phyloP scores from a whole-genome alignment of 805 yeast species.

The Teunomyces lycoperdinae region DNA sequence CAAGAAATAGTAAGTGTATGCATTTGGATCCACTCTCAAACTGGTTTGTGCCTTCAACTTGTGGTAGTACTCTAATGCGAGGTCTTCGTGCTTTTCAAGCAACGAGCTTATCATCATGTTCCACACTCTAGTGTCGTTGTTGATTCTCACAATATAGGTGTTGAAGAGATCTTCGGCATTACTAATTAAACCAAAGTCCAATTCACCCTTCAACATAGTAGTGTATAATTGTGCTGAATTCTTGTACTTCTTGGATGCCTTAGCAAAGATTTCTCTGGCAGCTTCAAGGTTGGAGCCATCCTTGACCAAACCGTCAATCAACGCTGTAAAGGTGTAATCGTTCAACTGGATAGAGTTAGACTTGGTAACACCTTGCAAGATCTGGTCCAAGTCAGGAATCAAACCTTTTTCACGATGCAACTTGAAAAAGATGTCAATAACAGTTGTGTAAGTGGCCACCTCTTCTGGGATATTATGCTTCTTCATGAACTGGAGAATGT shows the following conservation, averaged over 20 bases:
- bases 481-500: conserved; percentile 45
- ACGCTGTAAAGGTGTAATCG: conserved; percentile 46
- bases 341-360: conserved; percentile 33
- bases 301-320: conserved; percentile 53
- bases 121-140: conserved; percentile 39
- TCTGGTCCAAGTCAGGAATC: conserved; percentile 36
- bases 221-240: conserved; percentile 39
- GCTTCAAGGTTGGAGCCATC: conserved; percentile 45
- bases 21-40: conserved; percentile 38
- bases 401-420: conserved; percentile 41
- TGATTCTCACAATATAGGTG: conserved; percentile 32
- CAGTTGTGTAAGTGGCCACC: conserved; percentile 59
- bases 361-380: conserved; percentile 41
- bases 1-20: conserved; percentile 48
- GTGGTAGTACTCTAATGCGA: conserved; percentile 42
- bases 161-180: conserved; percentile 32
- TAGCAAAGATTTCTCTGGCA: conserved; percentile 50
- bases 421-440: conserved; percentile 55
- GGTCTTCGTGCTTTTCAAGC: conserved; percentile 28
- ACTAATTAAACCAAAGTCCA: conserved; percentile 35
- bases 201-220: conserved; percentile 47
- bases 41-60: conserved; percentile 25
- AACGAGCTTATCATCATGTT: conserved; percentile 36
- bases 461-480: conserved; percentile 48
- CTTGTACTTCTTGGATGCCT: conserved; percentile 34